Conservation (phyloP, 2,329 filamentous ascomycete genomes). For the Aspergillus aculeatus region DNA sequence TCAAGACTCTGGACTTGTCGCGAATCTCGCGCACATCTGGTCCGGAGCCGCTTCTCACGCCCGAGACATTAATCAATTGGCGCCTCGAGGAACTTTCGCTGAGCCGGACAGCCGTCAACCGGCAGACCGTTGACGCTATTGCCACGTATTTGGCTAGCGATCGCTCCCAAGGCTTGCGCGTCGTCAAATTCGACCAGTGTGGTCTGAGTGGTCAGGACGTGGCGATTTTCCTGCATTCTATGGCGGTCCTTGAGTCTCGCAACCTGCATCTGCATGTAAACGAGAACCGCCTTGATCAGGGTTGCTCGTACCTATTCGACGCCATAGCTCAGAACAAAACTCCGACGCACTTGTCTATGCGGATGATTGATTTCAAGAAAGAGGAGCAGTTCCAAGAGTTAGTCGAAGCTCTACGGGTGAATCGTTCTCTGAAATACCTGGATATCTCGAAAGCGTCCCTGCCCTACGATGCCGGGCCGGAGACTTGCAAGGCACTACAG, state of each 20-base stretch:
- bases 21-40: constrained; percentile 64
- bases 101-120: constrained; percentile 62
- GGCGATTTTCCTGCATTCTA: constrained; percentile 63
- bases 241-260: constrained; percentile 55
- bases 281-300: constrained; percentile 53
- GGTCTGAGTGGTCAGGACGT: constrained; percentile 64
- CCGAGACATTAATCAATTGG: constrained; percentile 67
- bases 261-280: constrained; percentile 66
- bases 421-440: constrained; percentile 62
- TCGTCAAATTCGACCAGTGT: constrained; percentile 66
- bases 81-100: constrained; percentile 64
- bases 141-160: constrained; percentile 62
- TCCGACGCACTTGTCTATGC: constrained; percentile 64
- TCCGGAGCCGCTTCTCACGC: constrained; percentile 61
- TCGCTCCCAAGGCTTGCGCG: constrained; percentile 59
- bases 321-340: constrained; percentile 53
- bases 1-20: constrained; percentile 66
- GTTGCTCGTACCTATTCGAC: constrained; percentile 44
- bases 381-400: constrained; percentile 64
- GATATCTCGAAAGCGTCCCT: constrained; percentile 70
- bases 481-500: constrained; percentile 64
- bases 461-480: constrained; percentile 65
- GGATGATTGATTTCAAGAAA: constrained; percentile 67
- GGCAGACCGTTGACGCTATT: constrained; percentile 64
- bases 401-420: constrained; percentile 60